phyloP scores from a whole-genome alignment of 1,284 basidiomycete genomes.

The Ganoderma boninense region DNA sequence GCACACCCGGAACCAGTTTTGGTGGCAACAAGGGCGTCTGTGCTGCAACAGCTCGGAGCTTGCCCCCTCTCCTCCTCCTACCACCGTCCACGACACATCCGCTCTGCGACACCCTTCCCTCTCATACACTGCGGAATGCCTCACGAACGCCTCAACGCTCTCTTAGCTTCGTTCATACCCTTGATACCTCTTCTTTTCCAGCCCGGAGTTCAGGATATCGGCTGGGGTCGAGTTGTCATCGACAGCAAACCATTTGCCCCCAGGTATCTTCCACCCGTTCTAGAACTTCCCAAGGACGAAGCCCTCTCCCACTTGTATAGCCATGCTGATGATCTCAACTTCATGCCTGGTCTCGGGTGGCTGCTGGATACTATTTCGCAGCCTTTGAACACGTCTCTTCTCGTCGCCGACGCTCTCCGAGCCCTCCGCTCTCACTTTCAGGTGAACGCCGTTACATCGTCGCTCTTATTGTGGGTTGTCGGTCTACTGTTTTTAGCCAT shows the following conservation, averaged over 20 bases:
- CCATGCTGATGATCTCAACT: background rate
- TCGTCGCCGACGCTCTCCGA: background rate
- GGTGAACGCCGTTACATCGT: background rate
- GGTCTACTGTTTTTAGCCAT: background rate
- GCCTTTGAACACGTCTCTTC: conserved; percentile 2
- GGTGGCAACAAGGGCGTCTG: background rate
- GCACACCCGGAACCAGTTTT: background rate
- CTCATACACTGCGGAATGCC: background rate
- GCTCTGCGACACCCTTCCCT: conserved; percentile 1
- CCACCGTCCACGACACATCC: background rate
- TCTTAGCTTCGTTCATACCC: conserved; percentile 2
- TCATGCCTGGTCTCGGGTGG: background rate
- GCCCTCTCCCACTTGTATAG: background rate
- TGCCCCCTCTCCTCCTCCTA: background rate
- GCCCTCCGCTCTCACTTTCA: background rate
- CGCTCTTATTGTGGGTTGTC: background rate
- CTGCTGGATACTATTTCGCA: background rate
- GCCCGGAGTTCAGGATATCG: background rate
- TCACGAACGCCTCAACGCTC: background rate
- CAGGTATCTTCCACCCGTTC: background rate
- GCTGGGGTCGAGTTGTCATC: background rate
- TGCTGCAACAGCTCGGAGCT: background rate
- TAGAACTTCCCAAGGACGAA: background rate
- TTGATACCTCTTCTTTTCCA: background rate
- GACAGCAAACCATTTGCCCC: background rate